Evolutionary conservation across 345 rosid species (phyloP).

Genomic region (Euphorbia peplus): DNA sequence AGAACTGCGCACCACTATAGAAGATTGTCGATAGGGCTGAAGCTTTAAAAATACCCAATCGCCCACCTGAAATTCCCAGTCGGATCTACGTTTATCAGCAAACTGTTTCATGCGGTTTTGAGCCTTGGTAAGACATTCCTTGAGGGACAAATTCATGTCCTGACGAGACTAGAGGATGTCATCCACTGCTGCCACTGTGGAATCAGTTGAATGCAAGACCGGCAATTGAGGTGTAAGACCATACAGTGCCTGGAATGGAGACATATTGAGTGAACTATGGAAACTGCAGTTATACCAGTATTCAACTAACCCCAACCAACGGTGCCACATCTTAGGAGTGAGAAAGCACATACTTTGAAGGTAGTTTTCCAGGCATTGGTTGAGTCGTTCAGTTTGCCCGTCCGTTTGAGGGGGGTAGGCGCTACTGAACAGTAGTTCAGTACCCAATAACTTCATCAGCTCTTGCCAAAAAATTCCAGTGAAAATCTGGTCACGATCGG

Average conservation of each 20-base stretch:
- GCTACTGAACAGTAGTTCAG: neutral
- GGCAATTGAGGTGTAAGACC: neutral
- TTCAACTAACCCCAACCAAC: neutral
- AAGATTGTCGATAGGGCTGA: neutral
- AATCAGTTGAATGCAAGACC: too few species aligned
- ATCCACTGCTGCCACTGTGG: neutral
- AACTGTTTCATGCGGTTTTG: neutral
- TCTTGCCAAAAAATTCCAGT: neutral
- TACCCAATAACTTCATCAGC: neutral
- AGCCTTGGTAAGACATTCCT: neutral
- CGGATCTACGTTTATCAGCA: neutral
- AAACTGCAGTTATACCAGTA: neutral
- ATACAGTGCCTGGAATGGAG: neutral
- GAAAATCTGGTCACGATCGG: neutral
- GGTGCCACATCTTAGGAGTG: neutral
- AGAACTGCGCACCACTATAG: neutral
- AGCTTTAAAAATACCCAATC: neutral
- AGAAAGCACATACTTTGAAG: neutral
- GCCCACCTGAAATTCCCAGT: neutral
- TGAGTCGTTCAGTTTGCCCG: neutral
- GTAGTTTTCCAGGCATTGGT: neutral
- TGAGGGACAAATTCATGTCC: neutral
- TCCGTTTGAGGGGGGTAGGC: neutral
- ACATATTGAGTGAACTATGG: neutral
- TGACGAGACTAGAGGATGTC: neutral